A percentile compares a stretch with the other conserved stretches of the same genome.
These are phyloP conservation scores for Pythium volutum DNA, from an alignment of 352 stramenopile species.

Conservation along the genomic window DNA sequence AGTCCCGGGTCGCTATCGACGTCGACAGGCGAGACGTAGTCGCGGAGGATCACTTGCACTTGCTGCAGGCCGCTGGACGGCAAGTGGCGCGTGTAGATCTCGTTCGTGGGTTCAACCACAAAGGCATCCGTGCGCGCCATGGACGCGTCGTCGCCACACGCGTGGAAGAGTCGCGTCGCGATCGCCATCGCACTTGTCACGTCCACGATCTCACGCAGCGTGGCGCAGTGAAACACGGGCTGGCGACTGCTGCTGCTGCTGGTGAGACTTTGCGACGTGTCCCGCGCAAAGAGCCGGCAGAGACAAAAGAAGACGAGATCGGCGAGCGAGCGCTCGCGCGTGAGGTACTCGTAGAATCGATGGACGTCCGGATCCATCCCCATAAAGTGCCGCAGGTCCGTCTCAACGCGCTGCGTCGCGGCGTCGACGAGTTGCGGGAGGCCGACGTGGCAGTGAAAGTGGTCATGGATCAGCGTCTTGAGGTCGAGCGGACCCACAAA, in stretches of 20 bases:
- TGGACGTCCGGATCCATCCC: constrained; percentile 51
- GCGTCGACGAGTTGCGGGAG: constrained; percentile 53
- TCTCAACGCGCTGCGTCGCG: constrained; percentile 31
- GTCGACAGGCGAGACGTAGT: constrained; percentile 21
- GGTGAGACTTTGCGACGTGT: background rate
- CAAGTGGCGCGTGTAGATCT: constrained; percentile 55
- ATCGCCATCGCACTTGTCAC: constrained; percentile 38
- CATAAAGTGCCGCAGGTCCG: constrained; percentile 36
- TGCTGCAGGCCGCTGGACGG: constrained; percentile 46
- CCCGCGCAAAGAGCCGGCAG: constrained; percentile 34
- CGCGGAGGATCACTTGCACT: constrained; percentile 46
- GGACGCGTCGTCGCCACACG: constrained; percentile 34
- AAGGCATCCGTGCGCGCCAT: constrained; percentile 36
- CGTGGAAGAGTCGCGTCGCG: constrained; percentile 47
- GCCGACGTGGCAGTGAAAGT: constrained; percentile 65
- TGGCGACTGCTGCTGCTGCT: constrained; percentile 21
- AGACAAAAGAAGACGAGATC: constrained; percentile 66
- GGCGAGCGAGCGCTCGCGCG: constrained; percentile 39
- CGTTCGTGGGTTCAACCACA: constrained; percentile 50
- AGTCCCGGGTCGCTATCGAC: background rate
- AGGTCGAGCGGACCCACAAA: constrained; percentile 37
- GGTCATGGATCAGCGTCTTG: constrained; percentile 38
- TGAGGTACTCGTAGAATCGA: constrained; percentile 56
- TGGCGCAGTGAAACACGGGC: constrained; percentile 45
- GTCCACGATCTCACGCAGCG: constrained; percentile 59